Base-by-base conservation (phyloP, 306 rosid genomes). In the Cucumis hystrix region DNA sequence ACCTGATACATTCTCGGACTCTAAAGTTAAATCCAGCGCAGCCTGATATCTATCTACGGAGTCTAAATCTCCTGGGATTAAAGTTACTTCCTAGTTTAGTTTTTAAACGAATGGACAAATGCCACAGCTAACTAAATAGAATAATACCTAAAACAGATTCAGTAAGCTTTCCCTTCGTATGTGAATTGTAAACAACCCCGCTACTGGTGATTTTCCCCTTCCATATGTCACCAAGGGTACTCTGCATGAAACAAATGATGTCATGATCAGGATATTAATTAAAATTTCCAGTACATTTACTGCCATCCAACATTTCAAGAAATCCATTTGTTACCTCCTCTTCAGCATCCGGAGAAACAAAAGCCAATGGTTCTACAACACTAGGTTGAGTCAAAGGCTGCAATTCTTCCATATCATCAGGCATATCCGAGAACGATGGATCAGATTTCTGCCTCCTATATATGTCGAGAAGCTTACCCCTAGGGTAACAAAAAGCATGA, bases 391-490 rank as follows among this genome's bases (percentile, higher is more conserved):
- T 88, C 71, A 86, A 37, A 35, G 84, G 69, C 8, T 74, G 76
- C 3, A 47, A 66, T 41, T 88, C 85, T 81, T 82, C 91, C 89
- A 88, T 88, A 45, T 74, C 84, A 73, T 80, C 82, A 21, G 88
- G 88, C 74, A 77, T 60, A 49, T 76, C 74, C 37, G 70, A 74
- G 79, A 84, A 82, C 5, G 77, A 84, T 60, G 80, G 56, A 74
- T 84, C 83, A 65, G 66, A 49, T 78, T 86, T 84, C 74, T 59
- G 82, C 81, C 56, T 82, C 17, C 91, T 80, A 80, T 88, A 86
- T 66, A 88, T 83, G 77, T 88, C 91, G 59, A 88, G 89, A 84
- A 88, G 87, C 79, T 88, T 88, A 43, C 85, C 89, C 85, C 91
- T 84, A 0, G 89, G 91, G 75, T 88, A 86, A 77, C 83, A 82